Evolutionary conservation across 73 alveolate species (phyloP).

Genomic region (Uronychia binucleata): DNA sequence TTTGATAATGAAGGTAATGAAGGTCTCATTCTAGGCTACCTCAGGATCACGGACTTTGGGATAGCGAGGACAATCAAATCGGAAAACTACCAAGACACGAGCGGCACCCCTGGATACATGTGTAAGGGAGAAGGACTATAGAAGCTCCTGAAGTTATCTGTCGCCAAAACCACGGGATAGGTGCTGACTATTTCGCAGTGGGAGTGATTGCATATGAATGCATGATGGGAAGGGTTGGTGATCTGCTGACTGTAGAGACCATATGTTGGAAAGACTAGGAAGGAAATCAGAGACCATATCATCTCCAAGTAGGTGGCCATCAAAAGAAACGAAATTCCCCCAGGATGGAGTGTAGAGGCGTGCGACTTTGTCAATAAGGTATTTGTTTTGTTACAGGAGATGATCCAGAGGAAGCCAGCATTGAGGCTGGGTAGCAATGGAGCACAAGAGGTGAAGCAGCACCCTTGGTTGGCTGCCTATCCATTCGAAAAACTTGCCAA

Average conservation of each 20-base stretch:
- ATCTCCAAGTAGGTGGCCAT: slow-evolving; percentile 63
- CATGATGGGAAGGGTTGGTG: slow-evolving; percentile 47
- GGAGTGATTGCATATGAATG: slow-evolving; percentile 67
- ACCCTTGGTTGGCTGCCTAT: slow-evolving; percentile 73
- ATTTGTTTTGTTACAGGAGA: slow-evolving; percentile 2
- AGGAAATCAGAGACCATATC: slow-evolving; percentile 84
- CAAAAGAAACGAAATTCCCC: slow-evolving; percentile 44
- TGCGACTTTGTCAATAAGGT: slow-evolving; percentile 67
- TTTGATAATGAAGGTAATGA: slow-evolving; percentile 49
- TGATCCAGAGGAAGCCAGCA: slow-evolving; percentile 77
- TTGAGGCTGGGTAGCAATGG: slow-evolving; percentile 78
- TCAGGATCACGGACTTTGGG: slow-evolving; percentile 57
- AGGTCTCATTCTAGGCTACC: slow-evolving; percentile 21
- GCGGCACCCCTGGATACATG: slow-evolving; percentile 66
- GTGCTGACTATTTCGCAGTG: slow-evolving; percentile 58
- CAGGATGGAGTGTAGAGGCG: slow-evolving; percentile 71
- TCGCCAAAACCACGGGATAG: slow-evolving; percentile 38
- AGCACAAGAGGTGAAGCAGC: slow-evolving; percentile 73
- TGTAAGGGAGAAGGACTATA: slow-evolving; percentile 16
- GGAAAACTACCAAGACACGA: slow-evolving; percentile 54
- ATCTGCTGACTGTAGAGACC: slow-evolving; percentile 81
- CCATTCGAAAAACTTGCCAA: slow-evolving; percentile 60
- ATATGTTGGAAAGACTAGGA: slow-evolving; percentile 86
- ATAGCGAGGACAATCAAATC: slow-evolving; percentile 44
- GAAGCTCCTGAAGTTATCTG: background rate